These are phyloP conservation scores for Scedosporium minutisporum DNA, from an alignment of 2,329 filamentous ascomycete species.

Conservation along the genomic window DNA sequence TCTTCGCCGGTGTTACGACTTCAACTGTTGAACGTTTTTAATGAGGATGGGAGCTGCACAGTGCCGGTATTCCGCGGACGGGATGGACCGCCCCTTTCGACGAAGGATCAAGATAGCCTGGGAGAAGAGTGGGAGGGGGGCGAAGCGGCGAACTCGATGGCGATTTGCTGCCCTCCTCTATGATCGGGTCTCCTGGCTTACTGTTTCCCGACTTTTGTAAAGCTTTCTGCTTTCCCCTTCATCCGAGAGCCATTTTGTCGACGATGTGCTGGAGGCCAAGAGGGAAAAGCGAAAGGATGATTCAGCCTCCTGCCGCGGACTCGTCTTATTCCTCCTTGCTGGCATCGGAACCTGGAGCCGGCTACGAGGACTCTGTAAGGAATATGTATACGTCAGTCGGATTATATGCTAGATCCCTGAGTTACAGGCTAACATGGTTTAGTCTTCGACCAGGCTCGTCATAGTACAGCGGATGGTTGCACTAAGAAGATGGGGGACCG, in stretches of 20 bases:
- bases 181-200: background rate
- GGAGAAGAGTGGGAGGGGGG: background rate
- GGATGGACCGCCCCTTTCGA: background rate
- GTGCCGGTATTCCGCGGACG: constrained; percentile 1
- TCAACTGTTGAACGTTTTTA: background rate
- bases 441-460: background rate
- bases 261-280: background rate
- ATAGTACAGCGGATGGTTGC: background rate
- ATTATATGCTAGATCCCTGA: background rate
- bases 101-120: background rate
- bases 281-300: background rate
- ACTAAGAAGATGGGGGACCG: background rate
- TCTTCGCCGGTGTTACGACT: background rate
- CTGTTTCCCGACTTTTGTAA: too few species aligned
- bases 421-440: background rate
- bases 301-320: background rate
- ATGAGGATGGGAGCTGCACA: background rate
- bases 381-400: too few species aligned
- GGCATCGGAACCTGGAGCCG: too few species aligned
- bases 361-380: too few species aligned
- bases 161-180: background rate
- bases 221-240: background rate
- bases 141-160: background rate
- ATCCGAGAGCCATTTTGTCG: background rate
- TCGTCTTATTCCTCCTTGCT: background rate